Percentiles rank a stretch among this genome's conserved stretches.
These are phyloP conservation scores for Candolleomyces efflorescens DNA, from an alignment of 768 basidiomycete species.

Conservation along the genomic window DNA sequence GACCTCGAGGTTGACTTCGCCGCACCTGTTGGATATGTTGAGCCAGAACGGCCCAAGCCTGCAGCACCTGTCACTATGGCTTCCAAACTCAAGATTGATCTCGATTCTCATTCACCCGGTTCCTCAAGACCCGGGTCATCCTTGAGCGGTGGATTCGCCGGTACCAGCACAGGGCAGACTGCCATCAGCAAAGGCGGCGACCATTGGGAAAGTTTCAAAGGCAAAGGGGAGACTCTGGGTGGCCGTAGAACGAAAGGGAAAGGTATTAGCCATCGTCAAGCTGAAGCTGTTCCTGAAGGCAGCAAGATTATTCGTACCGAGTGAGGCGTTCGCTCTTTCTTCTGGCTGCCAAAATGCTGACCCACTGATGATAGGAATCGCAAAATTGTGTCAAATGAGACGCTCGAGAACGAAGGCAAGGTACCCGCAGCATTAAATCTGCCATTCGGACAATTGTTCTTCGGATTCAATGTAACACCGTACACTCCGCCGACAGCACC, in stretches of 20 bases:
- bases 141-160: slow-evolving; percentile 63
- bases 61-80: slow-evolving; percentile 89
- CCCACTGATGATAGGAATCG: slow-evolving; percentile 54
- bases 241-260: slow-evolving; percentile 96
- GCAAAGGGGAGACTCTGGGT: slow-evolving; percentile 84
- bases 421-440: slow-evolving; percentile 89
- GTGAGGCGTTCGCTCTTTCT: slow-evolving; percentile 44
- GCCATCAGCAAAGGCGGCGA: slow-evolving; percentile 72
- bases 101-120: slow-evolving; percentile 80
- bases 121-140: slow-evolving; percentile 80
- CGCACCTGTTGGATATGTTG: slow-evolving; percentile 88
- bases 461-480: slow-evolving; percentile 82
- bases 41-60: slow-evolving; percentile 84
- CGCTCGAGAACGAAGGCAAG: slow-evolving; percentile 66
- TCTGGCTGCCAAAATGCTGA: not conserved
- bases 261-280: slow-evolving; percentile 80
- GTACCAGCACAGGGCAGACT: slow-evolving; percentile 40
- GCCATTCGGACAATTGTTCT: slow-evolving; percentile 93
- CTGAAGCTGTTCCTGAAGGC: slow-evolving; percentile 70
- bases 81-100: slow-evolving; percentile 92
- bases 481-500: slow-evolving; percentile 49
- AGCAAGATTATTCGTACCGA: slow-evolving; percentile 91
- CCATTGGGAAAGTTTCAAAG: slow-evolving; percentile 95
- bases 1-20: slow-evolving; percentile 99
- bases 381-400: slow-evolving; percentile 77